A percentile compares a stretch with the other conserved stretches of the same genome.
These are phyloP conservation scores for Russula foetens DNA, from an alignment of 768 basidiomycete genomes.

Conservation along the genomic window DNA sequence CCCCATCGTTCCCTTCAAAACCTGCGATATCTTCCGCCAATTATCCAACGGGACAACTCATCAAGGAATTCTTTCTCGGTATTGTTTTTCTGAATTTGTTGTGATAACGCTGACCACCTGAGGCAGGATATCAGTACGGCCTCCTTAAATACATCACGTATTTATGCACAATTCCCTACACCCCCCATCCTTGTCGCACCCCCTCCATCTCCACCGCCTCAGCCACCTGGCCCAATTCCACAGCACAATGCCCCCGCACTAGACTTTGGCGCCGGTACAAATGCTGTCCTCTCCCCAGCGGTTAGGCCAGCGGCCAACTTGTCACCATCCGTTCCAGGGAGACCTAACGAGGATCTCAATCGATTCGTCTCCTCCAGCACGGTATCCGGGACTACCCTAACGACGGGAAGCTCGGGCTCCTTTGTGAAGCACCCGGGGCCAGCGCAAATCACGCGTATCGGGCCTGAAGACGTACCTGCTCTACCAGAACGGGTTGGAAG, in stretches of 20 bases:
- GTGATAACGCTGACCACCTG: slow-evolving; percentile 36
- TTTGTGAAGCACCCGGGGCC: slow-evolving; percentile 82
- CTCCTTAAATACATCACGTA: slow-evolving; percentile 31
- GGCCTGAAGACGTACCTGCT: slow-evolving; percentile 64
- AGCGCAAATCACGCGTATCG: slow-evolving; percentile 70
- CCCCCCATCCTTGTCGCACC: slow-evolving; percentile 23
- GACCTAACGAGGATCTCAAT: slow-evolving; percentile 65
- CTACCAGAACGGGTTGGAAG: slow-evolving; percentile 75
- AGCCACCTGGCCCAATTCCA: slow-evolving; percentile 12
- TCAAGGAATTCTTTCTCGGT: neutral
- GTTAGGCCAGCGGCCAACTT: slow-evolving; percentile 34
- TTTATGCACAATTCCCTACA: slow-evolving; percentile 26
- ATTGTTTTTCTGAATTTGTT: neutral
- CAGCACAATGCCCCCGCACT: neutral
- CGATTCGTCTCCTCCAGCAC: slow-evolving; percentile 90
- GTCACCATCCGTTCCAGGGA: slow-evolving; percentile 42
- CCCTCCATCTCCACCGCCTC: slow-evolving; percentile 21
- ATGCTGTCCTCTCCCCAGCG: slow-evolving; percentile 17
- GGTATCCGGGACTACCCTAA: slow-evolving; percentile 63
- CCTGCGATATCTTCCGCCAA: neutral
- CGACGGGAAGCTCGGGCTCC: slow-evolving; percentile 64
- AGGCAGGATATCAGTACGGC: slow-evolving; percentile 36
- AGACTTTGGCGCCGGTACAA: neutral
- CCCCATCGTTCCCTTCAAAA: neutral
- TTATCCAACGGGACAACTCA: neutral